phyloP scores from a whole-genome alignment of 352 stramenopile species.

The Globisporangium lucens region DNA sequence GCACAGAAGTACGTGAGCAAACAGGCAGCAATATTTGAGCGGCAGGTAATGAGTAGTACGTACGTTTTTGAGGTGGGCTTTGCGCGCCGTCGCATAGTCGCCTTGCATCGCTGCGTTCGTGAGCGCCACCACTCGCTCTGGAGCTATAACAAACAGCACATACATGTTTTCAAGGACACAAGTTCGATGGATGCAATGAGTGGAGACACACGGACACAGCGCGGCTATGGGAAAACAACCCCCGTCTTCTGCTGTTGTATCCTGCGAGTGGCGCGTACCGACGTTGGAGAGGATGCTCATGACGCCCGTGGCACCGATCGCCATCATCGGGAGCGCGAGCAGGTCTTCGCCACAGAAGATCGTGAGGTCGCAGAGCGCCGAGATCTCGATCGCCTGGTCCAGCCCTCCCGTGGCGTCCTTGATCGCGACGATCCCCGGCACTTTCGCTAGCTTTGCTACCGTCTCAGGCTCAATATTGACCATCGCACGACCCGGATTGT shows the following conservation, averaged over 20 bases:
- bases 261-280: constrained; percentile 28
- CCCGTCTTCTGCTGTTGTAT: background rate
- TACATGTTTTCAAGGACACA: background rate
- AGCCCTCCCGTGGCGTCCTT: constrained; percentile 97
- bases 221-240: background rate
- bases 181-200: background rate
- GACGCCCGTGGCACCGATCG: constrained; percentile 85
- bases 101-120: constrained; percentile 72
- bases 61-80: constrained; percentile 84
- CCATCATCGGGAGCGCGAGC: constrained; percentile 87
- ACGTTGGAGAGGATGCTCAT: constrained; percentile 91
- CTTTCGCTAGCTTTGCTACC: background rate
- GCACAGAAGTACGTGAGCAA: background rate
- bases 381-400: constrained; percentile 81
- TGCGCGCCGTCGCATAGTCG: constrained; percentile 74
- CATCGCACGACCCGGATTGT: constrained; percentile 93
- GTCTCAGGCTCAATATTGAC: constrained; percentile 51
- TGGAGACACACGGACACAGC: background rate
- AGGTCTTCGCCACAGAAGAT: constrained; percentile 91
- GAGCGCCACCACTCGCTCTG: constrained; percentile 83
- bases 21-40: background rate
- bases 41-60: constrained; percentile 13
- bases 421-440: constrained; percentile 85
- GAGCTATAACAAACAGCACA: constrained; percentile 34
- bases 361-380: constrained; percentile 86